Evolutionary conservation across 1,284 basidiomycete species (phyloP), one percentile per base, ranked within the genome.

Genomic region (Xerocomus amazonicus): DNA sequence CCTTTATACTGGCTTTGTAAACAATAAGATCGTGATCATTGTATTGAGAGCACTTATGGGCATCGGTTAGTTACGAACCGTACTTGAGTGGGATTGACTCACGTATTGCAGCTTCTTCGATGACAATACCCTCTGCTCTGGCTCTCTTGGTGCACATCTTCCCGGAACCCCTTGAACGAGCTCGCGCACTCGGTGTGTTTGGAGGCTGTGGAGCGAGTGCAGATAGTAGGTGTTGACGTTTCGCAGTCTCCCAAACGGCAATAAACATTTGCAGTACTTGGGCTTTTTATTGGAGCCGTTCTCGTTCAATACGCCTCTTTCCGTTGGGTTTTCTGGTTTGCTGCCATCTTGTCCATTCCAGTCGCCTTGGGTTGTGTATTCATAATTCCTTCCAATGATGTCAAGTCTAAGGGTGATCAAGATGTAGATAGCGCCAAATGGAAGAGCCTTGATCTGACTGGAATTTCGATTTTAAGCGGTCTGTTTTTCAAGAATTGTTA

Each of bases 71-170:
- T 27, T 36, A 19, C 16, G 17, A 3, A 14, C 0, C 17, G 34
- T 6, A 27, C 19, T 35, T 10, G 29, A 0, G 4, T 14, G 4
- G 6, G 19, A 23, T 40, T 16, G 14, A 4, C 9, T 42, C 9
- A 12, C 7, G 4, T 9, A 3, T 37, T 13, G 17, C 53, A 73
- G 75, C 68, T 7, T 72, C 70, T 16, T 67, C 74, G 4, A 62
- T 76, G 63, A 71, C 73, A 6, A 75, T 78, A 46, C 77, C 77
- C 1, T 78, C 77, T 9, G 71, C 77, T 5, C 58, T 79, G 16
- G 64, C 70, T 19, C 69, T 78, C 17, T 66, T 79, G 26, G 73
- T 78, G 10, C 67, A 67, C 27, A 59, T 74, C 41, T 78, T 78
- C 56, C 70, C 74, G 1, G 70, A 76, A 23, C 69, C 74, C 6